Evolutionary conservation across 768 basidiomycete genomes (phyloP).

Genomic region (Lentinula detonsa): DNA sequence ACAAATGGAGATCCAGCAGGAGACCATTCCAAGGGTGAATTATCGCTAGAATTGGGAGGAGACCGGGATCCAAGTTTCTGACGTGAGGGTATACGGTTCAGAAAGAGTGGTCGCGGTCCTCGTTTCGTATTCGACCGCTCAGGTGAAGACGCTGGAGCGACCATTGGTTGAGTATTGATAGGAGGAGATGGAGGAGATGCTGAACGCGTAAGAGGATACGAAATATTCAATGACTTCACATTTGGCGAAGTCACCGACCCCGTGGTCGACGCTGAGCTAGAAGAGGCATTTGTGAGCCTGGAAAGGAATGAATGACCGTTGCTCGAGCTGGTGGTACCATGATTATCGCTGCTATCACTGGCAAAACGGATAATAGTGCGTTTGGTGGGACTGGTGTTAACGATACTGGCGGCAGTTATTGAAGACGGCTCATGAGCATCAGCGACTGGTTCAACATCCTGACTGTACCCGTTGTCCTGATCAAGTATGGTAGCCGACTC

Average conservation of each 20-base stretch:
- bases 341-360: slow-evolving; percentile 9
- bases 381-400: background rate
- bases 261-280: slow-evolving; percentile 11
- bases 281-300: slow-evolving; percentile 5
- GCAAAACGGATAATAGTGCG: slow-evolving; percentile 1
- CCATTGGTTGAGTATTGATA: background rate
- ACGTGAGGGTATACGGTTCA: background rate
- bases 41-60: slow-evolving; percentile 9
- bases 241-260: slow-evolving; percentile 8
- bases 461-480: background rate
- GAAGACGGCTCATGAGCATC: background rate
- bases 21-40: slow-evolving; percentile 9
- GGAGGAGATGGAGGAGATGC: slow-evolving; percentile 10
- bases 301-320: slow-evolving; percentile 10
- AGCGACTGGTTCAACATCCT: background rate
- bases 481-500: background rate
- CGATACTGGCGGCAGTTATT: background rate
- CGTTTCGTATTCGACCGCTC: slow-evolving; percentile 1
- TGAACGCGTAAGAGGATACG: slow-evolving; percentile 8
- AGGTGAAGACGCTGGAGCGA: background rate
- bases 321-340: slow-evolving; percentile 5
- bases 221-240: slow-evolving; percentile 6
- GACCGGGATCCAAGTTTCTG: background rate
- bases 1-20: slow-evolving; percentile 17
- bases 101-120: slow-evolving; percentile 1